A percentile compares a stretch with the other conserved stretches of the same genome.
Conservation (phyloP, 176 grass and related monocot species). For the Carex littledalei region DNA sequence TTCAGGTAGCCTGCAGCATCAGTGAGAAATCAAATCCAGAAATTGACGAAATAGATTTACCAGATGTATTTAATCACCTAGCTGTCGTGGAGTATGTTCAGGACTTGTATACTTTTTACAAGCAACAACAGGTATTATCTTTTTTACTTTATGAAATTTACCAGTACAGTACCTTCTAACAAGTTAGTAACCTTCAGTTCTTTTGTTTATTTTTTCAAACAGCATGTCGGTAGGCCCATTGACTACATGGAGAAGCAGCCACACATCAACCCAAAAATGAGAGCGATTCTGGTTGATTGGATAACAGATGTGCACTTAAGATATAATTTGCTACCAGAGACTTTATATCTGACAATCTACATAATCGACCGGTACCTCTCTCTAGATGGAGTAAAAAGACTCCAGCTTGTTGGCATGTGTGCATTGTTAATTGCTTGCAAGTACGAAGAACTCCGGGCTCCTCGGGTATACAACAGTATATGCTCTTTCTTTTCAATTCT, state of each 20-base stretch:
- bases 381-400: slow-evolving; percentile 36
- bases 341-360: slow-evolving; percentile 65
- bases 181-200: neutral
- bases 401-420: slow-evolving; percentile 76
- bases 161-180: neutral
- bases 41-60: slow-evolving; percentile 70
- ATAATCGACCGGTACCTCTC: slow-evolving; percentile 75
- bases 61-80: slow-evolving; percentile 47
- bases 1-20: slow-evolving; percentile 46
- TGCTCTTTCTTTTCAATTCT: neutral
- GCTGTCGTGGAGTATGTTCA: slow-evolving; percentile 87
- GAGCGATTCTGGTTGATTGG: slow-evolving; percentile 80
- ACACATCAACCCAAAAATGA: slow-evolving; percentile 72
- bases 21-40: slow-evolving; percentile 29
- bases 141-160: neutral
- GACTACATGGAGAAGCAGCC: slow-evolving; percentile 79
- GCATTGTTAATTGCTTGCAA: slow-evolving; percentile 86
- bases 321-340: slow-evolving; percentile 79
- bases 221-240: slow-evolving; percentile 38
- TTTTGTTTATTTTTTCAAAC: slow-evolving; percentile 13
- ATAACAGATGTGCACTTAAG: slow-evolving; percentile 88
- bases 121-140: slow-evolving; percentile 48
- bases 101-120: slow-evolving; percentile 81
- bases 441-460: slow-evolving; percentile 86
- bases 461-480: slow-evolving; percentile 45